phyloP scores from a whole-genome alignment of 129 eudicot genomes.

The Pulicaria dysenterica region DNA sequence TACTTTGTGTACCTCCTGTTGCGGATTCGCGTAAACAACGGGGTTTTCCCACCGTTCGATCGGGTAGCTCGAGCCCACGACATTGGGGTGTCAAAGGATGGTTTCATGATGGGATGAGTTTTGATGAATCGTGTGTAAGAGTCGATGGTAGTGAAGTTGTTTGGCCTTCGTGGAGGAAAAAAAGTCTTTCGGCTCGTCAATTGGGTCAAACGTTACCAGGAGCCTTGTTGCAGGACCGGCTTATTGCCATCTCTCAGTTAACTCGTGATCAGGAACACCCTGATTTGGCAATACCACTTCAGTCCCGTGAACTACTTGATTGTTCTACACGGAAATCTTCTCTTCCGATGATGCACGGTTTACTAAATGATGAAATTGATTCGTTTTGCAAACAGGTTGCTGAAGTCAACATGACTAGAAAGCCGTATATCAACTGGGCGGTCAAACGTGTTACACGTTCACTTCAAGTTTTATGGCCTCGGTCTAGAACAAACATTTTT shows the following conservation, averaged over 20 bases:
- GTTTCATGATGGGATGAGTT: conserved; percentile 75
- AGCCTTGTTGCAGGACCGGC: conserved; percentile 75
- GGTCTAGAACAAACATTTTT: conserved; percentile 81
- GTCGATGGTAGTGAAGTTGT: conserved; percentile 81
- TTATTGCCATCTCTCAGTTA: conserved; percentile 81
- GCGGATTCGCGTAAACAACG: conserved; percentile 79
- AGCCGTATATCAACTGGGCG: conserved; percentile 90
- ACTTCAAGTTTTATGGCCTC: conserved; percentile 97
- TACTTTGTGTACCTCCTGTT: conserved; percentile 91
- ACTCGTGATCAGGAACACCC: conserved; percentile 97
- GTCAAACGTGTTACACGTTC: conserved; percentile 93
- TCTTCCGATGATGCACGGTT: conserved; percentile 62
- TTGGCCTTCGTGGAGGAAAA: conserved; percentile 95
- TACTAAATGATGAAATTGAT: conserved; percentile 81
- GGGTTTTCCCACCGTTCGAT: conserved; percentile 93
- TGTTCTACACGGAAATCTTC: conserved; percentile 48
- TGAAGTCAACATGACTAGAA: conserved; percentile 67
- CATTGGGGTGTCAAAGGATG: conserved; percentile 97
- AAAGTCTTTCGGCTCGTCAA: conserved; percentile 71
- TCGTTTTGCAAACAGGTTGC: conserved; percentile 86
- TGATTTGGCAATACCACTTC: conserved; percentile 85
- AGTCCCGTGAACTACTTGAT: conserved; percentile 65
- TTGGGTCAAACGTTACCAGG: conserved; percentile 81
- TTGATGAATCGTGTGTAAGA: conserved; percentile 73
- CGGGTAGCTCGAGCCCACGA: conserved; percentile 99